These are phyloP conservation scores for Baorangia bicolor DNA, from an alignment of 768 basidiomycete genomes.

Conservation along the genomic window DNA sequence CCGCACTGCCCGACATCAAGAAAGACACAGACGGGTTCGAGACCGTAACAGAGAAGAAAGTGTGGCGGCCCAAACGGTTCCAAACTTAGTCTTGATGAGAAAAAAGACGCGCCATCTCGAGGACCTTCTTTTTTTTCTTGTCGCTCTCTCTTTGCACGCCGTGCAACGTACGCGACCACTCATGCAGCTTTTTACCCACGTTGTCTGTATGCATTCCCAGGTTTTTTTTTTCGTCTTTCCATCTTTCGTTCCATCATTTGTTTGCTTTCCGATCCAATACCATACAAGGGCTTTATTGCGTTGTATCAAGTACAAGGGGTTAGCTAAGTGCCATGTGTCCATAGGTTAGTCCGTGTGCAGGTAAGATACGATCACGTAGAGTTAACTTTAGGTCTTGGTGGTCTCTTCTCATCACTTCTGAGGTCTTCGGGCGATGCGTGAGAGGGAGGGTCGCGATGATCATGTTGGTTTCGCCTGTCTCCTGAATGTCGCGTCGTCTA, in stretches of 20 bases:
- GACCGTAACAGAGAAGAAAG: slow-evolving; percentile 41
- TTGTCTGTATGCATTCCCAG: neutral
- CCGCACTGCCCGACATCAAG: slow-evolving; percentile 40
- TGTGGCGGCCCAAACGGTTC: slow-evolving; percentile 23
- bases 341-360: neutral
- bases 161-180: neutral
- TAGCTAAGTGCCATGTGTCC: neutral
- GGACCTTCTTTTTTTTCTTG: neutral
- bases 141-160: neutral
- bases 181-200: neutral
- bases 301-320: slow-evolving; percentile 15
- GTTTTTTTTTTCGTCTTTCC: neutral
- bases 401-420: slow-evolving; percentile 42
- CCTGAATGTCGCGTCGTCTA: neutral
- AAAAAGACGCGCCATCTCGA: too few species aligned
- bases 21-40: slow-evolving; percentile 75
- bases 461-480: neutral
- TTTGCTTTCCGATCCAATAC: slow-evolving; percentile 9
- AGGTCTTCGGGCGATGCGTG: too few species aligned
- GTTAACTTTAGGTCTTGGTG: slow-evolving; percentile 11
- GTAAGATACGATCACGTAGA: neutral
- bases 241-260: too few species aligned
- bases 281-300: slow-evolving; percentile 3
- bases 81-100: slow-evolving; percentile 10
- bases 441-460: neutral